These are phyloP conservation scores for Plasmodium adleri DNA, from an alignment of 169 alveolate genomes.

Conservation along the genomic window DNA sequence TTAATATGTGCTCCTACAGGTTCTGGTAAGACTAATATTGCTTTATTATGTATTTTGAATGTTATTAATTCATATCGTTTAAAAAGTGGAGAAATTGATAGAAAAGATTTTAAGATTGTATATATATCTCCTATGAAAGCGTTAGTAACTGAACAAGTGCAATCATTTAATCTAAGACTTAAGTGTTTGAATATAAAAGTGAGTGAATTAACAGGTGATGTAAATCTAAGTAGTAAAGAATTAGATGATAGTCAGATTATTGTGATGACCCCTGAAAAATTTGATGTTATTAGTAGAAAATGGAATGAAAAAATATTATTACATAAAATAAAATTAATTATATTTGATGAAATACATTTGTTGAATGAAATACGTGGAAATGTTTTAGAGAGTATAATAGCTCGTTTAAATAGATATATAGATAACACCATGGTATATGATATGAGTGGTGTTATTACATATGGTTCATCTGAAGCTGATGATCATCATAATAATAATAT, in stretches of 20 bases:
- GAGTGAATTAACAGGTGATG: conserved; percentile 98
- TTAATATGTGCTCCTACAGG: conserved; percentile 99
- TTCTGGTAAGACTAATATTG: conserved; percentile 99
- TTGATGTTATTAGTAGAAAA: conserved; percentile 99
- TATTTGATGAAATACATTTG: conserved; percentile 99
- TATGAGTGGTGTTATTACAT: conserved; percentile 77
- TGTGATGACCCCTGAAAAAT: conserved; percentile 99
- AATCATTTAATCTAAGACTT: conserved; percentile 86
- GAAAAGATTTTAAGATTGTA: conserved; percentile 94
- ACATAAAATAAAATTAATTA: conserved; percentile 95
- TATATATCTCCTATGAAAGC: conserved; percentile 99
- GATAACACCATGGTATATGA: conserved; percentile 36
- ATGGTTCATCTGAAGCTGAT: conserved; percentile 85
- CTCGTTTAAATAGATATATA: conserved; percentile 96
- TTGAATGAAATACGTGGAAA: conserved; percentile 99
- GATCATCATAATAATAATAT: neutral
- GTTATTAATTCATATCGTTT: conserved; percentile 85
- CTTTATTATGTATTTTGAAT: conserved; percentile 97
- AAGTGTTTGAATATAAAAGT: conserved; percentile 91
- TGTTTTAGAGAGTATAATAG: conserved; percentile 99
- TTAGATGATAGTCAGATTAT: conserved; percentile 98
- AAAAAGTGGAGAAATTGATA: conserved; percentile 75
- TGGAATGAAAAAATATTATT: conserved; percentile 95
- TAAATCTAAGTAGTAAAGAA: conserved; percentile 94
- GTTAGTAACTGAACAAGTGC: conserved; percentile 95